Conservation (phyloP, 83 land plant genomes). For the Picea engelmannii region DNA sequence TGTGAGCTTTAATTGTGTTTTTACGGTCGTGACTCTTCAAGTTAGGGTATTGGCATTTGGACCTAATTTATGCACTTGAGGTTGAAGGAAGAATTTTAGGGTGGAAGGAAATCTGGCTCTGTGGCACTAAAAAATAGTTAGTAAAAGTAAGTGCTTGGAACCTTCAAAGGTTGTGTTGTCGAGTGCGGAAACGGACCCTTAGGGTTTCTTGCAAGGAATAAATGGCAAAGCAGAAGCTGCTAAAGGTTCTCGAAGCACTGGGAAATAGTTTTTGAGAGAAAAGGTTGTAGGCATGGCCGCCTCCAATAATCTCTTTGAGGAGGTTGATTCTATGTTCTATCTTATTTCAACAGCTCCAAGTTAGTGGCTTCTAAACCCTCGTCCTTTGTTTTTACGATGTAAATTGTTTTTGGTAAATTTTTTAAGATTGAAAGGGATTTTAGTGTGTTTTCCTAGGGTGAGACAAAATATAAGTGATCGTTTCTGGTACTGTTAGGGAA, state of each 20-base stretch:
- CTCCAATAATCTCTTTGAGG: not conserved
- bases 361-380: not conserved
- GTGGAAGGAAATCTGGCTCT: not conserved
- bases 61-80: not conserved
- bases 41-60: not conserved
- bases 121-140: not conserved
- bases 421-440: too few relatives aligned
- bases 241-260: not conserved
- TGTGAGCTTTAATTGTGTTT: not conserved
- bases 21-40: too few relatives aligned
- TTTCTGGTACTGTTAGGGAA: too few relatives aligned
- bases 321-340: not conserved
- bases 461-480: too few relatives aligned
- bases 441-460: too few relatives aligned
- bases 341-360: conserved; percentile 6
- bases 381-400: not conserved
- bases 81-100: not conserved
- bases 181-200: not conserved
- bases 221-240: not conserved
- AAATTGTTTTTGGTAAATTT: too few relatives aligned
- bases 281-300: not conserved
- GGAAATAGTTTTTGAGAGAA: not conserved
- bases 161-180: not conserved
- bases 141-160: not conserved
- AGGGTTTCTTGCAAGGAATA: not conserved